Base-by-base conservation (phyloP, 1,284 basidiomycete genomes). In the Rhizoctonia solani region DNA sequence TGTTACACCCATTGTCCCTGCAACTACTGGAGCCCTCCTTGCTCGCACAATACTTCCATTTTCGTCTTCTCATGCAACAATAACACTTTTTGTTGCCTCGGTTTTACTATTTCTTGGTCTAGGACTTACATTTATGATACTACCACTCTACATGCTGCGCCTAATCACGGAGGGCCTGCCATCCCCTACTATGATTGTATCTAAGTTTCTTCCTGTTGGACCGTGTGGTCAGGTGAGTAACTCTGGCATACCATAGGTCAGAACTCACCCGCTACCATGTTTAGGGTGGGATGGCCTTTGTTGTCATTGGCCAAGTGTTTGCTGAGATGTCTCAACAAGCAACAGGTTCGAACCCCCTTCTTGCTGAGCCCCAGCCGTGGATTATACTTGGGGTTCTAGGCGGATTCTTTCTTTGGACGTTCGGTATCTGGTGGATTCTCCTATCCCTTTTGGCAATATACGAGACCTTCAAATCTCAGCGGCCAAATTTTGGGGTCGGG, bases 351-450 rank as follows among this genome's bases (percentile, higher is more conserved):
- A 63, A 30, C 25, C 14, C 8, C 8, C 49, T 53, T 3, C 37
- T 63, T 2, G 16, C 13, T n/a, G 19, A 34, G 23, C n/a, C 59
- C 1, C 47, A 63, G 23, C 47, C 59, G 11, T 63, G 32, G 49
- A 4, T 29, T n/a, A 19, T 63, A 6, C 19, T 52, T 2, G 59
- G 59, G 1, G 32, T 37, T 8, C 44, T 37, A 6, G 21, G 13
- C 21, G 59, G 44, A 16, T 63, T 63, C 34, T 52, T 52, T 34
- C 49, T 63, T 3, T 63, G 59, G 59, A 53, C 37, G 3, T 63
- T 63, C 32, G 59, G 59, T n/a, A 44, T 63, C 16, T 63, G 59
- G 59, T 63, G 59, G 59, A 39, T 63, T 9, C 5, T 53, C 14
- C 46, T 63, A 23, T 50, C 47, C 21, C 25, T 52, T 6, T n/a